A percentile compares a stretch with the other conserved stretches of the same genome.
phyloP scores from a whole-genome alignment of 1,139 yeast genomes.

The Suhomyces wounanorum region DNA sequence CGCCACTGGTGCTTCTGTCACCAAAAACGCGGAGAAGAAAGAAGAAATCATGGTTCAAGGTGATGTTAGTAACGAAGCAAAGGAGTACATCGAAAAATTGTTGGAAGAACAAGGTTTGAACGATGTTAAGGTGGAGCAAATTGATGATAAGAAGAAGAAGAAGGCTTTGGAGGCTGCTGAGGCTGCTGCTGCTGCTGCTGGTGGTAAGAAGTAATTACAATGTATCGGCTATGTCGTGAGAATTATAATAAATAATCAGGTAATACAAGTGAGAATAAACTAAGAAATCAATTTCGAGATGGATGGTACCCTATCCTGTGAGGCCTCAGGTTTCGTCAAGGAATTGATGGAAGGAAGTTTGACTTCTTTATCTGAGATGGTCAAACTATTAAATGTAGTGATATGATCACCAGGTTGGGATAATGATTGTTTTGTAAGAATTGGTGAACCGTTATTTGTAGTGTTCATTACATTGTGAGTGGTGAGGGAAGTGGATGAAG shows the following conservation, averaged over 20 bases:
- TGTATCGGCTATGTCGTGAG: conserved; percentile 2
- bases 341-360: conserved; percentile 29
- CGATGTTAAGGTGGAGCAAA: conserved; percentile 84
- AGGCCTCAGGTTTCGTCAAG: conserved; percentile 13
- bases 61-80: conserved; percentile 92
- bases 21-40: conserved; percentile 86
- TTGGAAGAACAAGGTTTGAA: conserved; percentile 80
- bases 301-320: conserved; percentile 30
- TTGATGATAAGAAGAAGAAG: conserved; percentile 80
- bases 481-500: conserved; percentile 9
- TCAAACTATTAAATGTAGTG: conserved; percentile 18
- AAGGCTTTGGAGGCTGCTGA: conserved; percentile 38
- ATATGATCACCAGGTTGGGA: conserved; percentile 13
- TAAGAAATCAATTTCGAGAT: conserved; percentile 33
- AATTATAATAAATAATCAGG: conserved; percentile 9
- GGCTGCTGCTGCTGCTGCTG: conserved; percentile 11
- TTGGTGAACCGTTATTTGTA: conserved; percentile 5
- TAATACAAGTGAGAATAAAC: conserved; percentile 7
- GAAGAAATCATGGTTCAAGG: conserved; percentile 94
- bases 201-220: conserved; percentile 4
- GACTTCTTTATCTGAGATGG: conserved; percentile 18
- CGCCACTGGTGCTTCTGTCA: conserved; percentile 97
- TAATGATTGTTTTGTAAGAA: not conserved
- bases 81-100: conserved; percentile 67
- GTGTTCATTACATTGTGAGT: not conserved